Base-by-base conservation (phyloP, 1,139 yeast genomes). In the Sugiyamaella novakii region DNA sequence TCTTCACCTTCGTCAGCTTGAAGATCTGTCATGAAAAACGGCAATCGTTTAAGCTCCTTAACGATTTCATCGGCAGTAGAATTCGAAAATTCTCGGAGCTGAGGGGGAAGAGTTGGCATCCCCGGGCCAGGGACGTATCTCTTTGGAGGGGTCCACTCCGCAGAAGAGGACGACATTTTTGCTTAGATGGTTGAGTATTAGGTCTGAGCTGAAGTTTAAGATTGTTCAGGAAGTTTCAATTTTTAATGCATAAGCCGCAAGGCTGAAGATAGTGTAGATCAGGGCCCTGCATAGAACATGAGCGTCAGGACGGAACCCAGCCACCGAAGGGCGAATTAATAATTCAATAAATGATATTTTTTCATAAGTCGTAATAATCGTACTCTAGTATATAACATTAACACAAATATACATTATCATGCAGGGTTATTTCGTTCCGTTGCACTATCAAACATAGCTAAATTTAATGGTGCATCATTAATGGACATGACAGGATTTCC, bases 1-100 rank as follows among this genome's bases (percentile, higher is more conserved):
- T 81, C 85, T 29, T 91, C 94, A 7, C 80, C 85, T 6, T 87
- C 92, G 61, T 84, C 87, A 5, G 81, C 78, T 59, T 85, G 95
- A 24, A 89, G 69, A 60, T 86, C 78, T 6, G 92, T 89, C 98
- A 92, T 94, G 74, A 92, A 94, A 60, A 92, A 86, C 12, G 98
- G 99, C 64, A 89, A 72, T 59, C 87, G 76, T 64, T 88, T 89
- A 62, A 92, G 72, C 59, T 89, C 96, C 22, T 74, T 73, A 71
- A 87, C 76, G 19, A 89, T 83, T 53, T 89, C 92, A 51, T 86
- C 95, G 0, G 86, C 76, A 2, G 87, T 54, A 29, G 59, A 60
- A 33, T 57, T 74, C 10, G 87, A 77, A 46, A 79, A 71, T 53
- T 83, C 84, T 0, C 84, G 75, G 18, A 88, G 73, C 64, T 87